phyloP scores from a whole-genome alignment of 176 grass and related monocot genomes.

The Bothriochloa decipiens region DNA sequence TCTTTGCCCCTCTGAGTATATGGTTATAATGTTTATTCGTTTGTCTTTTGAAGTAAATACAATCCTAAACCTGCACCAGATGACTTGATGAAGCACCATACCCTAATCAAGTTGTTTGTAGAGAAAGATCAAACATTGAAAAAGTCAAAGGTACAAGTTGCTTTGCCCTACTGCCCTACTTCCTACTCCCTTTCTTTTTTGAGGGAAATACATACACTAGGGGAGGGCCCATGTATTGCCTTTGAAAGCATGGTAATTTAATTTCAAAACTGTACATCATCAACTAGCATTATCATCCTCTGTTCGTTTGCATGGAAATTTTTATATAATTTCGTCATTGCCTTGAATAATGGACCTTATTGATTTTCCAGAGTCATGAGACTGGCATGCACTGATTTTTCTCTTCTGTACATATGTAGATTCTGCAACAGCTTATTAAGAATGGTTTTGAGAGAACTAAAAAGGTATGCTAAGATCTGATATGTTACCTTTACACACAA shows the following conservation, averaged over 20 bases:
- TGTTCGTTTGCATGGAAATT: not conserved
- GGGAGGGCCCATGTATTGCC: not conserved
- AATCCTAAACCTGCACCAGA: not conserved
- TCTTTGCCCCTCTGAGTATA: not conserved
- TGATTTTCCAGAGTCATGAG: not conserved
- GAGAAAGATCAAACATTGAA: not conserved
- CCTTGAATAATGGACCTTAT: not conserved
- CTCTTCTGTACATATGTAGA: not conserved
- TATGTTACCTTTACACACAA: not conserved
- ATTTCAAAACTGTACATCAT: not conserved
- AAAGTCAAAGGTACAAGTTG: not conserved
- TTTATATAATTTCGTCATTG: not conserved
- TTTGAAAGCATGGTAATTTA: not conserved
- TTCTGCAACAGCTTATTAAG: not conserved
- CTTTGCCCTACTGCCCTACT: not conserved
- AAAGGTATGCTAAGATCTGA: not conserved
- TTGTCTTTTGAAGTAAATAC: constrained; percentile 3
- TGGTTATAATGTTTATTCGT: not conserved
- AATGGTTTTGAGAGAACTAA: not conserved
- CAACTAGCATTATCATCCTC: not conserved
- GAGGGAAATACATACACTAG: not conserved
- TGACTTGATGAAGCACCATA: not conserved
- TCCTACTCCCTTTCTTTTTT: not conserved
- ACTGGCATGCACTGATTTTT: not conserved
- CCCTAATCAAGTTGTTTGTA: not conserved